Base-by-base conservation (phyloP, 495 filamentous ascomycete genomes). In the Penicillium pancosmium region DNA sequence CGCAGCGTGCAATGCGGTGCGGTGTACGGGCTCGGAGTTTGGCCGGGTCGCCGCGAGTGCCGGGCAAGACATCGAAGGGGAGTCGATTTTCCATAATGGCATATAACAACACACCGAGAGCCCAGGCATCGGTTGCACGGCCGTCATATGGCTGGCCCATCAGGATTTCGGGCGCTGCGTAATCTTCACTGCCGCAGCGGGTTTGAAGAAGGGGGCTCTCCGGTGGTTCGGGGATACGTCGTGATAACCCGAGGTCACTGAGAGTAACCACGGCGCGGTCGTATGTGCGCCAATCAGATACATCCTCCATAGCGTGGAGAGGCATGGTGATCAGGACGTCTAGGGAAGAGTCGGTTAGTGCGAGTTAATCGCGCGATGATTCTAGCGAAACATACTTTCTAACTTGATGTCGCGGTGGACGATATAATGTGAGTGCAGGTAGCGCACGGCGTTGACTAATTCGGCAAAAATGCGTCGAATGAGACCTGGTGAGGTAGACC, bases 361-460 rank as follows among this genome's bases (percentile, higher is more conserved):
- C 36, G 18, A 35, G 50, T 46, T 16, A 11, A 15, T 21, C 41
- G 9, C 12, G 12, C 41, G n/a, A 46, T 46, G 41, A 18, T 10
- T 21, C 44, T 27, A 13, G 23, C 21, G 16, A 44, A 13, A 78
- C 89, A 75, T 80, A 96, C 93, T 98, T 77, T 98, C 94, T 50
- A 98, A 85, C 73, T 98, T 98, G 68, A 98, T 95, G 73, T 98
- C 94, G 25, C 94, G 86, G 68, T 98, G 94, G 43, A 97, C 93
- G 61, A 98, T 97, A 64, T 83, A 89, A 65, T 90, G 71, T 31
- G 79, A 78, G 73, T 98, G 94, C 33, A 98, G 79, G 79, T 97
- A 96, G 23, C 81, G 82, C 33, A 96, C 86, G 3, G 95, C 95
- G 56, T 82, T 82, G 16, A 97, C 88, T 59, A 97, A 70, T 70